phyloP scores from a whole-genome alignment of 106 monocot genomes.

The Alisma plantagoaquatica region DNA sequence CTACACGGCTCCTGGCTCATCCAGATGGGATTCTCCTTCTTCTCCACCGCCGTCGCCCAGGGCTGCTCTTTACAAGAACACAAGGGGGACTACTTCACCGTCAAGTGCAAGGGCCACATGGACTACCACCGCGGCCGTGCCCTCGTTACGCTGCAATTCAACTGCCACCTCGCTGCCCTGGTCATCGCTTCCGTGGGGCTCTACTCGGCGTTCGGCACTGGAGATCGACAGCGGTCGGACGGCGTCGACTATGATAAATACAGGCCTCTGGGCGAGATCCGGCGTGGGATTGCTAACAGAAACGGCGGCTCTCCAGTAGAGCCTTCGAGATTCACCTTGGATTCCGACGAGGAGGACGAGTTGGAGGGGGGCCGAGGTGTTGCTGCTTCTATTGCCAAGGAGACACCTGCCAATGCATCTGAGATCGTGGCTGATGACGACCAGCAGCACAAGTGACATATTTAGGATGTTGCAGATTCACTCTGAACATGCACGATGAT shows the following conservation, averaged over 20 bases:
- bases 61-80: slow-evolving; percentile 44
- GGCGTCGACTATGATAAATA: slow-evolving; percentile 24
- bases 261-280: slow-evolving; percentile 40
- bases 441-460: too few species aligned
- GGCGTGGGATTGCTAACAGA: slow-evolving; percentile 14
- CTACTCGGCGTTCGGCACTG: slow-evolving; percentile 16
- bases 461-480: too few species aligned
- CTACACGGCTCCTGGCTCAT: slow-evolving; percentile 89
- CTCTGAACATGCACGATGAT: too few species aligned
- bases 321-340: slow-evolving; percentile 36
- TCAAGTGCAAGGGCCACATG: slow-evolving; percentile 47
- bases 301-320: neutral
- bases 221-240: neutral
- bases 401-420: too few species aligned
- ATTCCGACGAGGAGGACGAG: slow-evolving; percentile 59
- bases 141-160: slow-evolving; percentile 88
- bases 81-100: slow-evolving; percentile 39
- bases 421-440: too few species aligned
- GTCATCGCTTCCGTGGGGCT: slow-evolving; percentile 25
- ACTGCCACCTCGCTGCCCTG: slow-evolving; percentile 61
- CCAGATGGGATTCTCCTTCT: slow-evolving; percentile 92
- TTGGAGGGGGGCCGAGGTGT: too few species aligned
- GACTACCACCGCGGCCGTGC: slow-evolving; percentile 62
- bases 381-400: too few species aligned
- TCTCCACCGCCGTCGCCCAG: slow-evolving; percentile 57